phyloP scores from a whole-genome alignment of 1,284 basidiomycete genomes.

The Athelia sp. region DNA sequence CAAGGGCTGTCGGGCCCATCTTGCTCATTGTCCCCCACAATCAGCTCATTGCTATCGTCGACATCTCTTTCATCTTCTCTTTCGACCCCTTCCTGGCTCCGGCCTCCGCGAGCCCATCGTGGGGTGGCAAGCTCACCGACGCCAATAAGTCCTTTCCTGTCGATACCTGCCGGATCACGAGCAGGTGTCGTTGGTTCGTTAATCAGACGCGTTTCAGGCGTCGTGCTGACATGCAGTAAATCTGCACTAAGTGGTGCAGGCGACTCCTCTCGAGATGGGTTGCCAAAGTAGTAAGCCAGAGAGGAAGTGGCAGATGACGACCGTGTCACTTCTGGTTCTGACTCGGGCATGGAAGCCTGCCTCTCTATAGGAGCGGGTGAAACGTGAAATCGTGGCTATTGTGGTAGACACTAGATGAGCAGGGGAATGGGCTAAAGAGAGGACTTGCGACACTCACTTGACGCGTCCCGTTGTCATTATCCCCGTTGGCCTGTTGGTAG shows the following conservation, averaged over 20 bases:
- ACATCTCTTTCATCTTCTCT: conserved; percentile 38
- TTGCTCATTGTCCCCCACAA: conserved; percentile 33
- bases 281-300: background rate
- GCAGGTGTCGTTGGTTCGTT: conserved; percentile 66
- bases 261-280: conserved; percentile 22
- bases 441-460: background rate
- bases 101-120: conserved; percentile 64
- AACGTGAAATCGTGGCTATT: conserved; percentile 35
- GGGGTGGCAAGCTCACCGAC: conserved; percentile 98
- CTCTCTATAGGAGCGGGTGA: conserved; percentile 25
- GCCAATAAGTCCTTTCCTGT: conserved; percentile 85
- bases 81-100: conserved; percentile 28
- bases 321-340: conserved; percentile 14
- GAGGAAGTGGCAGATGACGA: background rate
- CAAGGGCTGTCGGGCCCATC: conserved; percentile 69
- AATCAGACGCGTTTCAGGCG: conserved; percentile 35
- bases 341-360: conserved; percentile 17
- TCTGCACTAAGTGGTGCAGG: conserved; percentile 20
- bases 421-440: background rate
- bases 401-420: background rate
- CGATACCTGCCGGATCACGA: conserved; percentile 77
- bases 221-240: conserved; percentile 29
- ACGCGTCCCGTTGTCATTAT: conserved; percentile 13
- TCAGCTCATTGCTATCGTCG: conserved; percentile 34
- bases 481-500: conserved; percentile 20